phyloP scores from a whole-genome alignment of 306 rosid species.

The Lathyrus sativus region DNA sequence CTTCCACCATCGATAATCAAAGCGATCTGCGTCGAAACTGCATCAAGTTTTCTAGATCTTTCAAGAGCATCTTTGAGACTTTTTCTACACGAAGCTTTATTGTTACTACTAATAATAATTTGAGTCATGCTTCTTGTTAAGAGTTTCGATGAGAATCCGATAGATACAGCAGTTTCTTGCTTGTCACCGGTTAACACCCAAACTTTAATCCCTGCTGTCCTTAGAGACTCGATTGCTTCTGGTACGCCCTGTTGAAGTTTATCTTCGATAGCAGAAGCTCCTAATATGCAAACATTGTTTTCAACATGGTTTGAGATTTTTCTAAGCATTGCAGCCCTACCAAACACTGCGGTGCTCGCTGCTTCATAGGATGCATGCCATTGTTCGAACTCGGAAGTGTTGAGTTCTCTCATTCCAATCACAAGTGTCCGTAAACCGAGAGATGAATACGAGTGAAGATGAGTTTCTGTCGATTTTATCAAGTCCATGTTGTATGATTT shows the following conservation, averaged over 20 bases:
- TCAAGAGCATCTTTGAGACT: conserved; percentile 74
- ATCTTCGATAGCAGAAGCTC: conserved; percentile 96
- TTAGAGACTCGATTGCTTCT: conserved; percentile 82
- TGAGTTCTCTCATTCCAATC: conserved; percentile 73
- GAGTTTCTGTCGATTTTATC: conserved; percentile 59
- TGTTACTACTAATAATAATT: conserved; percentile 68
- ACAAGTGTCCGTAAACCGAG: conserved; percentile 91
- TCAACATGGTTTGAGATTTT: conserved; percentile 70
- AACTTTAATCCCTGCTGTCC: conserved; percentile 80
- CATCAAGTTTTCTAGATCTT: conserved; percentile 58
- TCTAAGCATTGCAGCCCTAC: conserved; percentile 77
- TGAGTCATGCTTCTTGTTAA: conserved; percentile 79
- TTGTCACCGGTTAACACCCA: conserved; percentile 99
- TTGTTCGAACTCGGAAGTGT: conserved; percentile 63
- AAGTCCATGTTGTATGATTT: conserved; percentile 51
- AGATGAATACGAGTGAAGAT: conserved; percentile 83
- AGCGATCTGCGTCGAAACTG: conserved; percentile 48
- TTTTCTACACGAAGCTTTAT: conserved; percentile 67
- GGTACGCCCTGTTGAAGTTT: conserved; percentile 93
- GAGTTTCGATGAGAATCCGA: conserved; percentile 93
- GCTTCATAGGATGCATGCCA: conserved; percentile 83
- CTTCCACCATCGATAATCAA: conserved; percentile 94
- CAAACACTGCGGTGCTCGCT: conserved; percentile 80
- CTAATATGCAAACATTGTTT: conserved; percentile 64
- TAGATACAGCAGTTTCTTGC: conserved; percentile 96